Evolutionary conservation across 2,329 filamentous ascomycete species (phyloP).

Genomic region (Emergomyces africanus): DNA sequence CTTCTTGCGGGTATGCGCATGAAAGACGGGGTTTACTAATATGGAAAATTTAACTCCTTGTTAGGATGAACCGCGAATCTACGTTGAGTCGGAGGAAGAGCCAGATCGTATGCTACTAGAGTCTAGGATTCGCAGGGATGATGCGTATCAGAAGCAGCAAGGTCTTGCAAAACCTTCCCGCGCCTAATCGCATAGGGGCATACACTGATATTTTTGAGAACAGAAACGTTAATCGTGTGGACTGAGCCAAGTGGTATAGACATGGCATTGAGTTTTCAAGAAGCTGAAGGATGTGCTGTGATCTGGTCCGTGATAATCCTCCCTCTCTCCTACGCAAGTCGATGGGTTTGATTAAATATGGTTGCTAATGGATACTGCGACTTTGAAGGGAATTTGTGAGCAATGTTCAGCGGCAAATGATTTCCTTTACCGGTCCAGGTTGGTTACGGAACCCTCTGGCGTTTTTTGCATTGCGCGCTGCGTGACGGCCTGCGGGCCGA

Average conservation of each 20-base stretch:
- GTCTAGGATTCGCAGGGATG: constrained; percentile 81
- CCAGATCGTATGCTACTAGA: constrained; percentile 72
- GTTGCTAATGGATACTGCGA: constrained; percentile 14
- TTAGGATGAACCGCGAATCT: constrained; percentile 72
- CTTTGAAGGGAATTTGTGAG: constrained; percentile 73
- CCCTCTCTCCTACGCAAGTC: background rate
- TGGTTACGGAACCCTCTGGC: constrained; percentile 17
- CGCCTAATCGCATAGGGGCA: constrained; percentile 13
- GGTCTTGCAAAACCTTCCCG: constrained; percentile 38
- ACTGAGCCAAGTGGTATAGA: constrained; percentile 83
- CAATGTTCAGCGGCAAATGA: constrained; percentile 65
- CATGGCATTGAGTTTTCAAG: constrained; percentile 97
- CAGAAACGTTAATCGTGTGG: constrained; percentile 97
- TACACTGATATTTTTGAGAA: constrained; percentile 14
- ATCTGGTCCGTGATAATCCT: constrained; percentile 58
- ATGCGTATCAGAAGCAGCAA: constrained; percentile 98
- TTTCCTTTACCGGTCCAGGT: constrained; percentile 51
- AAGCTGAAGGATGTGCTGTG: constrained; percentile 80
- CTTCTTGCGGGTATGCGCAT: background rate
- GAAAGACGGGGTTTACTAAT: background rate
- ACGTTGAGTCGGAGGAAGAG: constrained; percentile 88
- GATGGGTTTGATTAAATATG: constrained; percentile 2
- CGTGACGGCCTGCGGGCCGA: background rate
- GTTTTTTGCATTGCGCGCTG: constrained; percentile 12
- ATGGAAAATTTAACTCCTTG: constrained; percentile 9